Base-by-base conservation (phyloP, 2,329 filamentous ascomycete species). In the Colletotrichum sublineola region DNA sequence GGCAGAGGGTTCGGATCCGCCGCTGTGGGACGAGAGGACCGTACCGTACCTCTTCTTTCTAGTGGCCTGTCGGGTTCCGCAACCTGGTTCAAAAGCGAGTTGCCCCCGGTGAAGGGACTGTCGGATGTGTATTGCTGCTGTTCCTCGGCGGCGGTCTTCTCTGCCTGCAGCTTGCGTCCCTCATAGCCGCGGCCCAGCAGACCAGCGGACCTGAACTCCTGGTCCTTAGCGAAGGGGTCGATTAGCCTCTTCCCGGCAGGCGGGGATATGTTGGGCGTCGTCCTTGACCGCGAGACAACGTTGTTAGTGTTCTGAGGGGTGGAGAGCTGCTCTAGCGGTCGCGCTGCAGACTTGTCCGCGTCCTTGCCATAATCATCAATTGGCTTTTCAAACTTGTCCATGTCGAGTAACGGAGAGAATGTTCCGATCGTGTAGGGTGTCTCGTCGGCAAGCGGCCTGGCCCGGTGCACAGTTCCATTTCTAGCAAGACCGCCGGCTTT, bases 371-470 rank as follows among this genome's bases (percentile, higher is more conserved):
- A 86, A 18, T 87, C 83, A 15, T 86, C 86, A 1, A 87, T 73
- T 11, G 85, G 83, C 76, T 87, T 86, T 70, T 89, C 86, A 75
- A 92, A 90, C 9, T 86, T 84, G 50, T 87, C 84, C 77, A 91
- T 82, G 72, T 94, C 90, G 11, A 95, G 80, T 4, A 95, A 81
- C 0, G 93, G 92, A 75, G 90, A 86, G 80, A 93, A 93, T 1
- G 89, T 87, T 6, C 92, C 92, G 63, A 93, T 91, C 76, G 83
- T 90, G 85, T 86, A 93, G 67, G 83, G 89, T 76, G 80, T 85
- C 73, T 87, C 85, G 48, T 87, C 86, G 2, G 84, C 77, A 2
- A 85, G 86, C 55, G 84, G 74, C 66, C 81, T 81, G 44, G 81
- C 77, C 38, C 80, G 81, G 67, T 84, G 81, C 46, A 56, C 42